Evolutionary conservation across 805 yeast species (phyloP).

Genomic region (Candida succiphila): DNA sequence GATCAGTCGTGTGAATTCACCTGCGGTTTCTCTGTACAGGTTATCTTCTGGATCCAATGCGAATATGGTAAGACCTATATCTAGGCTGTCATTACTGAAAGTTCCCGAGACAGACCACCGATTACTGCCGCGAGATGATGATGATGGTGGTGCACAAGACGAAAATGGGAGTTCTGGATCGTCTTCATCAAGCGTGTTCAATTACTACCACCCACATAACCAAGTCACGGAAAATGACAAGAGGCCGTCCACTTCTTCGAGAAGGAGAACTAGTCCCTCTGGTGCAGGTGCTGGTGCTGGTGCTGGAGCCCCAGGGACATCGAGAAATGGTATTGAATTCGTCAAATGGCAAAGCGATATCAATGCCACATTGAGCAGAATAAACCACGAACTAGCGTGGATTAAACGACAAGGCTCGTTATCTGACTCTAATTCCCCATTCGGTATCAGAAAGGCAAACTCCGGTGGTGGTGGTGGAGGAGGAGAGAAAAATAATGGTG

Average conservation of each 20-base stretch:
- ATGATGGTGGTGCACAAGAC: neutral
- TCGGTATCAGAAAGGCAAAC: too few relatives aligned
- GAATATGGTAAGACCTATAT: constrained; percentile 18
- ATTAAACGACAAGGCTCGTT: constrained; percentile 2
- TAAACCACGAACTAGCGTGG: constrained; percentile 29
- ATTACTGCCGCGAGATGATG: too few relatives aligned
- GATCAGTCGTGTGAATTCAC: constrained; percentile 17
- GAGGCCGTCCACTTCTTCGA: neutral
- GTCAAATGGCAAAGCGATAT: constrained; percentile 46
- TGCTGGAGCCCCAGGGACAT: constrained; percentile 1
- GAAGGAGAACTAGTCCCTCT: neutral
- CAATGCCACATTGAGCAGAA: constrained; percentile 33
- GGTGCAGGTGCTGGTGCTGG: neutral
- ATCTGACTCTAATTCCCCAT: neutral
- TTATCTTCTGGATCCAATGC: constrained; percentile 19
- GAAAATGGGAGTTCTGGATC: neutral
- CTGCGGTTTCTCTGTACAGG: constrained; percentile 23
- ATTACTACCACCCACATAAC: neutral
- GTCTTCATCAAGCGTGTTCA: neutral
- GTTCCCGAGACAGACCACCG: too few relatives aligned
- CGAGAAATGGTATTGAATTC: constrained; percentile 26
- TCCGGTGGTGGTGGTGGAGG: too few relatives aligned
- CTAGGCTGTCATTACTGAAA: constrained; percentile 17
- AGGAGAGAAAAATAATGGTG: too few relatives aligned
- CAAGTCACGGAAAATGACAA: neutral